A percentile compares a stretch with the other conserved stretches of the same genome.
phyloP scores from a whole-genome alignment of 148 eudicot genomes.

The Tetragonia tetragonoides region DNA sequence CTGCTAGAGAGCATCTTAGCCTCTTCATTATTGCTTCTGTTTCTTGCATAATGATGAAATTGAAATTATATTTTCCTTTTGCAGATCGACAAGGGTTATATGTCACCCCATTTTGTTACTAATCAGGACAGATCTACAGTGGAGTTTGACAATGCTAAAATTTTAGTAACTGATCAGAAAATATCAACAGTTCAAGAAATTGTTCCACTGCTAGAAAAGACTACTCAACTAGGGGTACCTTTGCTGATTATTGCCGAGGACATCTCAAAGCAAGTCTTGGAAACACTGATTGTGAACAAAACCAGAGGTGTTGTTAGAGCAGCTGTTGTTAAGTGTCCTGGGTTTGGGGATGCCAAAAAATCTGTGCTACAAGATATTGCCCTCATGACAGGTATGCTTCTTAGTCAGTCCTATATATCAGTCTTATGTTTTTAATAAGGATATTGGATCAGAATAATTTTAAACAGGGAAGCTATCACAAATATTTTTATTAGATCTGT shows the following conservation, averaged over 20 bases:
- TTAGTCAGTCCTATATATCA: neutral
- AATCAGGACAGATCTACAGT: slow-evolving; percentile 72
- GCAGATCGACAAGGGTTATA: slow-evolving; percentile 95
- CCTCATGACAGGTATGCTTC: slow-evolving; percentile 76
- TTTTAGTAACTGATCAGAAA: slow-evolving; percentile 87
- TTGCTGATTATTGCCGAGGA: slow-evolving; percentile 85
- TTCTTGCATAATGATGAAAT: slow-evolving; percentile 6
- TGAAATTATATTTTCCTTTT: slow-evolving; percentile 14
- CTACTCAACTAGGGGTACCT: slow-evolving; percentile 78
- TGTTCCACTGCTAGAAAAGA: slow-evolving; percentile 81
- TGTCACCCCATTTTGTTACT: slow-evolving; percentile 85
- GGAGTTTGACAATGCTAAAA: slow-evolving; percentile 82
- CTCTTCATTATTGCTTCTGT: neutral
- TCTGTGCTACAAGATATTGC: slow-evolving; percentile 87
- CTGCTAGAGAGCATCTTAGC: neutral
- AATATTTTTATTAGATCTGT: no score
- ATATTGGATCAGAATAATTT: no score
- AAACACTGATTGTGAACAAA: slow-evolving; percentile 71
- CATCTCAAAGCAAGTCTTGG: slow-evolving; percentile 63
- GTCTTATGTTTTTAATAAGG: neutral
- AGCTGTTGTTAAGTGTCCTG: slow-evolving; percentile 94
- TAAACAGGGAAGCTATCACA: no score
- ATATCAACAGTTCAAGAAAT: slow-evolving; percentile 69
- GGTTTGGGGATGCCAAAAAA: slow-evolving; percentile 72
- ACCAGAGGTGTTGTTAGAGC: slow-evolving; percentile 62